Conservation (phyloP, 2,329 filamentous ascomycete genomes). For the Fusarium nygamai region DNA sequence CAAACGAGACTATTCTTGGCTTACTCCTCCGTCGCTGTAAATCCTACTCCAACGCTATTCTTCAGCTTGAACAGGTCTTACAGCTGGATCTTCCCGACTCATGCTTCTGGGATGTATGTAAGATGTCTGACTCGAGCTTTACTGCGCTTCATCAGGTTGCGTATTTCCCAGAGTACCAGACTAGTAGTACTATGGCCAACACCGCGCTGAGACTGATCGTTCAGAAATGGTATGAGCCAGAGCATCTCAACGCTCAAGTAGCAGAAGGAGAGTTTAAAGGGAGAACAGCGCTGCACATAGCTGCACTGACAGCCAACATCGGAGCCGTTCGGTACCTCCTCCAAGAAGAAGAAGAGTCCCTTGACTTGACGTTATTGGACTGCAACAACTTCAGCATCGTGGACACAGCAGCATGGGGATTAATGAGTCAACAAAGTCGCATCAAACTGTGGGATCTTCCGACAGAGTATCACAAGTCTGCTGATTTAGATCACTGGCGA, state of each 20-base stretch:
- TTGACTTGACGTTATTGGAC: neutral
- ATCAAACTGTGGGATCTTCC: neutral
- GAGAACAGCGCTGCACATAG: neutral
- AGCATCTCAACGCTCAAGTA: neutral
- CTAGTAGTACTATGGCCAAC: neutral
- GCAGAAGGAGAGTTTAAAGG: neutral
- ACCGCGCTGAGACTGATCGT: neutral
- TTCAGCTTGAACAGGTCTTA: neutral
- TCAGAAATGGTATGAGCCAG: neutral
- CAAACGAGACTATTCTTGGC: neutral
- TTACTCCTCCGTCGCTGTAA: neutral
- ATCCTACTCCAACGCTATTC: neutral
- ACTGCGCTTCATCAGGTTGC: neutral
- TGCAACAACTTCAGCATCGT: neutral
- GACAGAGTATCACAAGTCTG: neutral
- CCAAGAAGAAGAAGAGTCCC: neutral
- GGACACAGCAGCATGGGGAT: neutral
- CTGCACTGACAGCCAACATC: rapidly evolving
- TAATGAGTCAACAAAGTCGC: neutral
- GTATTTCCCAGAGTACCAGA: neutral
- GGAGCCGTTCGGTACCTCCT: neutral
- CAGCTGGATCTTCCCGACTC: neutral
- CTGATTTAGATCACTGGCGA: neutral
- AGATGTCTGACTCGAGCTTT: neutral
- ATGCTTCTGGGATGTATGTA: neutral